Evolutionary conservation across 2,329 filamentous ascomycete genomes (phyloP).

Genomic region (Botrytis medusae): DNA sequence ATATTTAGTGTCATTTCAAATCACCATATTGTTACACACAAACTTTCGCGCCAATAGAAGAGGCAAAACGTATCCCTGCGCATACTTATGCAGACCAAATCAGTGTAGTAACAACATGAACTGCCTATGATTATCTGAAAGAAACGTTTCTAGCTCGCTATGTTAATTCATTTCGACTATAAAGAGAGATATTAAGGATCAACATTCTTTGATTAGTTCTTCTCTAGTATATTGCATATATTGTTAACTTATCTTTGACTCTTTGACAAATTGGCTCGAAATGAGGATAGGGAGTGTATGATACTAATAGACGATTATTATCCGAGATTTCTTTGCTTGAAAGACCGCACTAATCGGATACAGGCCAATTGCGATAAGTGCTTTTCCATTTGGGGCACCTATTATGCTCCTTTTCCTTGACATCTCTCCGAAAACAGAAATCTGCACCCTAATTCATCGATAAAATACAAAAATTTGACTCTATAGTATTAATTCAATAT

Average conservation of each 20-base stretch:
- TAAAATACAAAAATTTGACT: background rate
- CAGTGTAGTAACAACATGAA: background rate
- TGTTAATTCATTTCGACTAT: accelerated
- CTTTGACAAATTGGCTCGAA: background rate
- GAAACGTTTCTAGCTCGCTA: background rate
- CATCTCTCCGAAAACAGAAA: background rate
- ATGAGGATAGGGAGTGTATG: too few species aligned
- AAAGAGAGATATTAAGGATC: background rate
- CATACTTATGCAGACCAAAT: background rate
- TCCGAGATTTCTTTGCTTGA: background rate
- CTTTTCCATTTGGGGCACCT: background rate
- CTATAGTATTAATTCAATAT: background rate
- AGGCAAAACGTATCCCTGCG: background rate
- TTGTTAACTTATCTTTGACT: background rate
- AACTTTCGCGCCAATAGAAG: background rate
- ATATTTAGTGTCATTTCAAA: background rate
- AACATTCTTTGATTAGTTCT: background rate
- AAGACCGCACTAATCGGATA: background rate
- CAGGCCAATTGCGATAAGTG: background rate
- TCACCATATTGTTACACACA: background rate
- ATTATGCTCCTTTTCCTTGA: background rate
- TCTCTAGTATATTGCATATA: accelerated
- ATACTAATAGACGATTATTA: background rate
- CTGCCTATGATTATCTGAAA: background rate
- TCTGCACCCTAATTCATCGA: background rate